These are phyloP conservation scores for Capronia coronata DNA, from an alignment of 2,329 filamentous ascomycete species.

Conservation along the genomic window DNA sequence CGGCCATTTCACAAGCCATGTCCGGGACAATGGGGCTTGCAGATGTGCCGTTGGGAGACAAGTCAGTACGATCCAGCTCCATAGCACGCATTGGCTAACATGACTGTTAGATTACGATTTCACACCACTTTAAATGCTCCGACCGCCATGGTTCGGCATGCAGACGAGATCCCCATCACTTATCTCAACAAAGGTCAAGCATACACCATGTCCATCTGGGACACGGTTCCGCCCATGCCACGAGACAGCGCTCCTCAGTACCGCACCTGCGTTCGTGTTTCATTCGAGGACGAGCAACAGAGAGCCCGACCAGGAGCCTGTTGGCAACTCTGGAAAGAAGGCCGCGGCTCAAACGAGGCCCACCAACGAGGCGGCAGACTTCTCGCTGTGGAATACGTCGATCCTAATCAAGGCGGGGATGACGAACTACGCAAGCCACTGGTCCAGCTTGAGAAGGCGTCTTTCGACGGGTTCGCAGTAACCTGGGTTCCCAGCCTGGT, in stretches of 20 bases:
- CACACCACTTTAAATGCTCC: constrained; percentile 86
- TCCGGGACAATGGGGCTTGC: constrained; percentile 29
- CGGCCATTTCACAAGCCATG: constrained; percentile 33
- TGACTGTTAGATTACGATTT: constrained; percentile 65
- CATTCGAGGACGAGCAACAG: constrained; percentile 94
- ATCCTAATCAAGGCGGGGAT: constrained; percentile 50
- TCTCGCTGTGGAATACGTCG: constrained; percentile 91
- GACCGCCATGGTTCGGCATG: constrained; percentile 88
- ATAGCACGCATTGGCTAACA: constrained; percentile 22
- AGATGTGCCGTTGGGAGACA: constrained; percentile 44
- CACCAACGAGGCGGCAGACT: constrained; percentile 88
- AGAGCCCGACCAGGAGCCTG: constrained; percentile 72
- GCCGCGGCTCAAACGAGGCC: constrained; percentile 88
- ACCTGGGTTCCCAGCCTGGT: constrained; percentile 68
- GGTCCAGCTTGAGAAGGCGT: constrained; percentile 66
- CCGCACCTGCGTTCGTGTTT: constrained; percentile 87
- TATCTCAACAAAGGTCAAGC: constrained; percentile 97
- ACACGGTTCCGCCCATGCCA: constrained; percentile 61
- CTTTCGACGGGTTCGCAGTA: constrained; percentile 90
- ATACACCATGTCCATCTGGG: constrained; percentile 77
- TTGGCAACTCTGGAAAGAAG: constrained; percentile 95
- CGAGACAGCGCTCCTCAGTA: constrained; percentile 57
- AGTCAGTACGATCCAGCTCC: constrained; percentile 35
- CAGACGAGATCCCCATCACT: constrained; percentile 89
- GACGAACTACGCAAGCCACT: constrained; percentile 54